Evolutionary conservation across 352 stramenopile species (phyloP).

Genomic region (Stephanocyclus meneghinianus): DNA sequence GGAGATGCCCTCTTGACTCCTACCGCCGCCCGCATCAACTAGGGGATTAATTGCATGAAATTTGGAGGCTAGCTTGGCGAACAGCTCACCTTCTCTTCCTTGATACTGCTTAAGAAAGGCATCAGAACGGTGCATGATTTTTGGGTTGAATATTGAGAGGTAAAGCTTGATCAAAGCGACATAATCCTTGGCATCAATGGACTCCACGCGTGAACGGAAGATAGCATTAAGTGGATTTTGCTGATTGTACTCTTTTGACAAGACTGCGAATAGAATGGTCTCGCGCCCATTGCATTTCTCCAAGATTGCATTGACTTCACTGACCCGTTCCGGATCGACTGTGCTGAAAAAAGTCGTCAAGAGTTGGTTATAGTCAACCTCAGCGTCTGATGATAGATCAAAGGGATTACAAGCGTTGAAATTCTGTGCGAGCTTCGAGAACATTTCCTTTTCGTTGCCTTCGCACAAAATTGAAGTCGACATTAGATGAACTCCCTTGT

Average conservation of each 20-base stretch:
- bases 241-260: conserved; percentile 27
- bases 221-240: conserved; percentile 29
- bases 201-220: conserved; percentile 18
- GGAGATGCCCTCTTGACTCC: not conserved
- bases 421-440: conserved; percentile 33
- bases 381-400: not conserved
- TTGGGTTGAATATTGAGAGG: conserved; percentile 33
- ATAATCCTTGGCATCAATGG: conserved; percentile 13
- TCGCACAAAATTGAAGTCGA: too few relatives aligned
- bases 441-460: conserved; percentile 31
- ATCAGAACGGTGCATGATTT: not conserved
- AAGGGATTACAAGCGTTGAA: conserved; percentile 37
- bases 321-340: conserved; percentile 17
- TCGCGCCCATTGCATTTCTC: conserved; percentile 29
- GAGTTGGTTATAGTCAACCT: conserved; percentile 28
- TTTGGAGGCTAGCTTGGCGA: conserved; percentile 25
- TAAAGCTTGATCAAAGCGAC: conserved; percentile 27
- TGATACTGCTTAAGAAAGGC: conserved; percentile 22
- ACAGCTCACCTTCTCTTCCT: conserved; percentile 23
- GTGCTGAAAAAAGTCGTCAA: conserved; percentile 28
- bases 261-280: conserved; percentile 37
- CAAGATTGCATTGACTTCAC: conserved; percentile 26
- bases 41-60: conserved; percentile 32
- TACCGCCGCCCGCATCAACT: not conserved
- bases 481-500: too few relatives aligned